A percentile compares a stretch with the other conserved stretches of the same genome.
Evolutionary conservation across 2,329 filamentous ascomycete genomes (phyloP).

Genomic region (Penicillium expansum): DNA sequence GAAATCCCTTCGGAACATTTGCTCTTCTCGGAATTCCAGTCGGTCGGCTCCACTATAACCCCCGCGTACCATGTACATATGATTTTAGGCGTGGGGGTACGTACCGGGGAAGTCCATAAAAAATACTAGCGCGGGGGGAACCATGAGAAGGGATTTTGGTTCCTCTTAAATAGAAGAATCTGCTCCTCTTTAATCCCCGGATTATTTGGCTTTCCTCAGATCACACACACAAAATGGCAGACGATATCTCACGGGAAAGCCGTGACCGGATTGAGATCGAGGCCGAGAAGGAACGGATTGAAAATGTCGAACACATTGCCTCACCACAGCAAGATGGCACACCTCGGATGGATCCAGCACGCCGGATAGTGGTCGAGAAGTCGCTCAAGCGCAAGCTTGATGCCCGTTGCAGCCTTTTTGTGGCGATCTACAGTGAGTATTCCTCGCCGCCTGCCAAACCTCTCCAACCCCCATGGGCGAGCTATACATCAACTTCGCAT

Average conservation of each 20-base stretch:
- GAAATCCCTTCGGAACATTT: background rate
- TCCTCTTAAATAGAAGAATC: background rate
- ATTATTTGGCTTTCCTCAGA: background rate
- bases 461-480: background rate
- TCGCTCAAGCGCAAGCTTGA: conserved; percentile 29
- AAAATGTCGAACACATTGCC: conserved; percentile 22
- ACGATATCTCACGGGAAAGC: conserved; percentile 19
- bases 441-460: background rate
- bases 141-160: background rate
- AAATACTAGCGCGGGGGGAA: conserved; percentile 7
- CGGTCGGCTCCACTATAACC: conserved; percentile 1
- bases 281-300: conserved; percentile 18
- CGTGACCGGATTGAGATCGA: conserved; percentile 15
- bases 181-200: background rate
- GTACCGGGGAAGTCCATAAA: conserved; percentile 6
- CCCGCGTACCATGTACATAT: background rate
- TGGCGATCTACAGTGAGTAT: conserved; percentile 22
- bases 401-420: conserved; percentile 26
- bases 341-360: conserved; percentile 23
- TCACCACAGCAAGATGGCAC: conserved; percentile 4
- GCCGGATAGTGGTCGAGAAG: conserved; percentile 25
- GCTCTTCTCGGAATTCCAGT: background rate
- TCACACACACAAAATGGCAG: conserved; percentile 17
- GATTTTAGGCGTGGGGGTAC: conserved; percentile 8
- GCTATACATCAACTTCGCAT: background rate